Evolutionary conservation across 2,329 filamentous ascomycete genomes (phyloP), one percentile per base, ranked within the genome.

Genomic region (Cyphellophora attinorum): DNA sequence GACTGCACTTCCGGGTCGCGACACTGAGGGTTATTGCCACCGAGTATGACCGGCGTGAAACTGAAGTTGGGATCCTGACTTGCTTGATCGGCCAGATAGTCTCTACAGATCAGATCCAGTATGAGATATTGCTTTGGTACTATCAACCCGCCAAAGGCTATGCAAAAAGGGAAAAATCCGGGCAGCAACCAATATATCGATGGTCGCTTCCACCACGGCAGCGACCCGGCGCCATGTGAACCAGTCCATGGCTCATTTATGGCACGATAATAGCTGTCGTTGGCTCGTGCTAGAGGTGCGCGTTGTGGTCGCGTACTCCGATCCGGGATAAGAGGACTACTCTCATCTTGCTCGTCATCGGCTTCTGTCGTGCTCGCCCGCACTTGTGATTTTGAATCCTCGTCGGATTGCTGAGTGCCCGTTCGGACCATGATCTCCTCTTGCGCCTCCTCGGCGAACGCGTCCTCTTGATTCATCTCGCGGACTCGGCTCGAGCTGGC

Each of bases 71-170:
- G 78, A 42, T 84, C 68, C 6, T 59, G 46, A 3, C 68, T 54
- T 5, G 72, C 66, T 54, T 72, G 64, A 48, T 93, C 81, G 15
- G 78, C 70, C 46, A 91, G 81, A 58, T 94, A 93, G 41, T 82
- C 72, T 42, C 77, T 74, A 58, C 91, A 98, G 34, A 96, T 75
- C 17, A 98, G 68, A 38, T 79, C 72, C 41, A 93, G 69, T 42
- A 93, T 85, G 59, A 95, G 62, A 52, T 94, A 93, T 42, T 94
- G 68, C 56, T 82, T 91, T 6, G 89, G 88, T 6, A 95, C 84
- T 5, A 91, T 67, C 5, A 84, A 74, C 37, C 85, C 85, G 19
- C 89, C 91, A 57, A 91, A 89, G 0, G 88, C 86, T 35, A 93
- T 65, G 0, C 85, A 85, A 53, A 85, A 89, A 29, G 94, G 59